Conservation (phyloP, 345 rosid species). For the Gossypium anomalum region DNA sequence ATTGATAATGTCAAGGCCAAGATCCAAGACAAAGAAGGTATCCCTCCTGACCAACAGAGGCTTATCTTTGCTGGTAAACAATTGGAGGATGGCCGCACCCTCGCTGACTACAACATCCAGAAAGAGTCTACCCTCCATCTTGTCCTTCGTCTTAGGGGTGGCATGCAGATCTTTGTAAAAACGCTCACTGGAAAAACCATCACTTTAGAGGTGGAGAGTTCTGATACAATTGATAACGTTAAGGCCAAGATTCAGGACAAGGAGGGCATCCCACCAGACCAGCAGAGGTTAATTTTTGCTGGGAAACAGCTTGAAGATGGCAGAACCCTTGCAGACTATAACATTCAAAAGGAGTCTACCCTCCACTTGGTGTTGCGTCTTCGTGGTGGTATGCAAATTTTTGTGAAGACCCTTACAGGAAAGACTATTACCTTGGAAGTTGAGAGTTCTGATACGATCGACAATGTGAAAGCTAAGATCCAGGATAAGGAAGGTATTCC, state of each 20-base stretch:
- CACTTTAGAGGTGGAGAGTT: constrained; percentile 16
- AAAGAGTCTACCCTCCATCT: constrained; percentile 7
- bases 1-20: constrained; percentile 7
- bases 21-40: constrained; percentile 1
- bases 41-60: constrained; percentile 9
- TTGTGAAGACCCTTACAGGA: constrained; percentile 11
- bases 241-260: constrained; percentile 13
- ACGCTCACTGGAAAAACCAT: constrained; percentile 9
- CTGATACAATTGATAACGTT: constrained; percentile 12
- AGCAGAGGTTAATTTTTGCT: constrained; percentile 12
- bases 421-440: constrained; percentile 9
- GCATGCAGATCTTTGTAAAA: constrained; percentile 9
- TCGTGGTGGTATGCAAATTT: constrained; percentile 9
- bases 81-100: not conserved
- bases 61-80: constrained; percentile 6
- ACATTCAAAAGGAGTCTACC: constrained; percentile 17
- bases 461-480: constrained; percentile 11
- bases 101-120: constrained; percentile 6
- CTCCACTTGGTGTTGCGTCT: constrained; percentile 10
- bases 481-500: constrained; percentile 15
- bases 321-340: constrained; percentile 12
- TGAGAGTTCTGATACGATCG: constrained; percentile 6
- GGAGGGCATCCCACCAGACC: constrained; percentile 14
- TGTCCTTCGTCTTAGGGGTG: constrained; percentile 8
- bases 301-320: constrained; percentile 17